Conservation (phyloP, 306 rosid species). For the Sphenostylis stenocarpa region DNA sequence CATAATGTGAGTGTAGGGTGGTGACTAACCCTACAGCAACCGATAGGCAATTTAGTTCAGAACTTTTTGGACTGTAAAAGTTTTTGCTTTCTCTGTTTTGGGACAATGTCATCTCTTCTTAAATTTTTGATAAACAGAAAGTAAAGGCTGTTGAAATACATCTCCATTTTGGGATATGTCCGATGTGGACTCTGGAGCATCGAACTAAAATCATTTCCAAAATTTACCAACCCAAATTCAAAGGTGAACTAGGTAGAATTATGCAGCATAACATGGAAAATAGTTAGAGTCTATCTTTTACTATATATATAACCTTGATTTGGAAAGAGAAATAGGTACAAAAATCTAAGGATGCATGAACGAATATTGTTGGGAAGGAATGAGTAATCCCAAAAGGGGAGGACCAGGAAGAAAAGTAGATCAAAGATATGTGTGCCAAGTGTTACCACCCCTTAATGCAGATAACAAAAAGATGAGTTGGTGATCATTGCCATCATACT, state of each 20-base stretch:
- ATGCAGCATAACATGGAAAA: neutral
- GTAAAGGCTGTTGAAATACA: neutral
- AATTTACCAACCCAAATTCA: neutral
- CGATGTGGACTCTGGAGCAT: neutral
- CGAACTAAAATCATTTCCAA: neutral
- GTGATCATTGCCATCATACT: slow-evolving; percentile 54
- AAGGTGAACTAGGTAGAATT: neutral
- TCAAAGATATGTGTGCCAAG: slow-evolving; percentile 55
- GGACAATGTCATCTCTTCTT: too few relatives aligned
- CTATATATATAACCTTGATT: neutral
- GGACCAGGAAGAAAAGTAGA: neutral
- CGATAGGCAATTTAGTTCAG: too few relatives aligned
- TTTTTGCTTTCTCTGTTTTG: neutral
- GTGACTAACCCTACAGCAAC: too few relatives aligned
- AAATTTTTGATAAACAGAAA: neutral
- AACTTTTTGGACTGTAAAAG: neutral
- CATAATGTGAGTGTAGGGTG: too few relatives aligned
- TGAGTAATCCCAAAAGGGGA: neutral
- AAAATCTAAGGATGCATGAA: neutral
- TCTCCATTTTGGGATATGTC: neutral
- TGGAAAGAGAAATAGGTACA: neutral
- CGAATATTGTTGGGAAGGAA: neutral
- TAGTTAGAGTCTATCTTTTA: neutral
- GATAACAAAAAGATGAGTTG: slow-evolving; percentile 59
- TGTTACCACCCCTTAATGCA: slow-evolving; percentile 55